phyloP scores from a whole-genome alignment of 163 green algal genomes.

The Scenedesmus sp. region DNA sequence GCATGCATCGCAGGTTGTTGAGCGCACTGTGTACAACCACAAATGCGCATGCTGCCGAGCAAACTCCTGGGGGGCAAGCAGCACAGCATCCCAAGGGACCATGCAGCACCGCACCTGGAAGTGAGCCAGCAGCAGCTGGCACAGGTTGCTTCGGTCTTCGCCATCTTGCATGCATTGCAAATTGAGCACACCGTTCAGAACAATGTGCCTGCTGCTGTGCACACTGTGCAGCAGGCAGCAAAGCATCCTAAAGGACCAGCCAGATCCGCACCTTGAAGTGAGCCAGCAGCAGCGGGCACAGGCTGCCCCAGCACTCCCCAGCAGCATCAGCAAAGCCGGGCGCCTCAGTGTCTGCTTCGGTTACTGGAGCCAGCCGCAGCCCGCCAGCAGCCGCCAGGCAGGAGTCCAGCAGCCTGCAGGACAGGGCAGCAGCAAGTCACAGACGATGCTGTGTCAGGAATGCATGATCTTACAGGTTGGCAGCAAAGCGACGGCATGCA shows the following conservation, averaged over 20 bases:
- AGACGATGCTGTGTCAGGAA: neutral
- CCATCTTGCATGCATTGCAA: neutral
- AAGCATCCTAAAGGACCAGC: neutral
- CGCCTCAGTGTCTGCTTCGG: constrained; percentile 7
- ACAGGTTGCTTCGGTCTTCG: neutral
- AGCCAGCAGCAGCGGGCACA: constrained; percentile 20
- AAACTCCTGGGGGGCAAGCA: no score
- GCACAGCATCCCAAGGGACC: no score
- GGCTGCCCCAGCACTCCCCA: neutral
- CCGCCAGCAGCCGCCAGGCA: constrained; percentile 20
- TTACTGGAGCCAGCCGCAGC: neutral
- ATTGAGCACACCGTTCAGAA: no score
- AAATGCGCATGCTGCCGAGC: no score
- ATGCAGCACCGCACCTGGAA: neutral
- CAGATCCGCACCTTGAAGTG: constrained; percentile 5
- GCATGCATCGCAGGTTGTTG: no score
- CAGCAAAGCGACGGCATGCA: no score
- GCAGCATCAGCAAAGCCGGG: constrained; percentile 9
- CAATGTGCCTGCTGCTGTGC: no score
- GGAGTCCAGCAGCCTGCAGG: constrained; percentile 28
- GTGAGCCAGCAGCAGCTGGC: neutral
- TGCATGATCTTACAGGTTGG: no score
- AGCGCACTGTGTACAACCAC: no score
- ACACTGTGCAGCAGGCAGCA: neutral
- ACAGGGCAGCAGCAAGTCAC: neutral